These are phyloP conservation scores for Teratosphaeria viscida DNA, from an alignment of 2,329 filamentous ascomycete genomes.

Conservation along the genomic window DNA sequence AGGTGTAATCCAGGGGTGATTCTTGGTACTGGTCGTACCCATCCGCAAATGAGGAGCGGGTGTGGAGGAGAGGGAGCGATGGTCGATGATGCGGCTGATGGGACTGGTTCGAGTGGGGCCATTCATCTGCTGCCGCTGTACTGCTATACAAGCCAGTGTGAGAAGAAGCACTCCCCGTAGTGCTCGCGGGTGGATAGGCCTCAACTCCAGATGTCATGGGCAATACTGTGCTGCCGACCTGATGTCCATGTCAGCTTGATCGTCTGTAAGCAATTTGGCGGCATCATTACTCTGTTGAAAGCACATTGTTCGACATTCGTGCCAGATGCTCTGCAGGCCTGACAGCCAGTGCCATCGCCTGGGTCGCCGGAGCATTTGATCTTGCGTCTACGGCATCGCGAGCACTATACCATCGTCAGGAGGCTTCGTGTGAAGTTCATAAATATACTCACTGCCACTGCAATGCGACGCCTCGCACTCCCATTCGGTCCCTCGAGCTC, in stretches of 20 bases:
- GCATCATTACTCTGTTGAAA: constrained; percentile 60
- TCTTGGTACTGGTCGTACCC: constrained; percentile 20
- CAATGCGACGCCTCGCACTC: constrained; percentile 41
- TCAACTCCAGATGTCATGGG: constrained; percentile 1
- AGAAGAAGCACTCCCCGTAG: not conserved
- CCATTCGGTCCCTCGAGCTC: constrained; percentile 25
- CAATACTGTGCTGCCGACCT: constrained; percentile 2
- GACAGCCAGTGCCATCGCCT: constrained; percentile 65
- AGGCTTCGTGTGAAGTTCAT: not conserved
- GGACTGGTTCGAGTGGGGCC: constrained; percentile 6
- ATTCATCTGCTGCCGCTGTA: constrained; percentile 5
- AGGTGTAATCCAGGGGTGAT: constrained; percentile 22
- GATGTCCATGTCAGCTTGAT: not conserved
- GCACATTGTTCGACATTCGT: constrained; percentile 53
- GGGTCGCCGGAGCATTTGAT: constrained; percentile 86
- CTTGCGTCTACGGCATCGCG: constrained; percentile 82
- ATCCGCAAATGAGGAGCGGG: constrained; percentile 14
- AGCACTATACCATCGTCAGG: constrained; percentile 51
- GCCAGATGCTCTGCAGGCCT: constrained; percentile 70
- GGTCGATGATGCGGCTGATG: constrained; percentile 7
- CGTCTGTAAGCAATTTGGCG: not conserved
- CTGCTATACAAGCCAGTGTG: not conserved
- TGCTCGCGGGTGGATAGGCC: constrained; percentile 4
- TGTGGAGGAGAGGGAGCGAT: constrained; percentile 19
- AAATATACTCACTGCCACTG: constrained; percentile 36